These are phyloP conservation scores for Gaeumannomyces tritici DNA, from an alignment of 2,329 filamentous ascomycete species.

Conservation along the genomic window DNA sequence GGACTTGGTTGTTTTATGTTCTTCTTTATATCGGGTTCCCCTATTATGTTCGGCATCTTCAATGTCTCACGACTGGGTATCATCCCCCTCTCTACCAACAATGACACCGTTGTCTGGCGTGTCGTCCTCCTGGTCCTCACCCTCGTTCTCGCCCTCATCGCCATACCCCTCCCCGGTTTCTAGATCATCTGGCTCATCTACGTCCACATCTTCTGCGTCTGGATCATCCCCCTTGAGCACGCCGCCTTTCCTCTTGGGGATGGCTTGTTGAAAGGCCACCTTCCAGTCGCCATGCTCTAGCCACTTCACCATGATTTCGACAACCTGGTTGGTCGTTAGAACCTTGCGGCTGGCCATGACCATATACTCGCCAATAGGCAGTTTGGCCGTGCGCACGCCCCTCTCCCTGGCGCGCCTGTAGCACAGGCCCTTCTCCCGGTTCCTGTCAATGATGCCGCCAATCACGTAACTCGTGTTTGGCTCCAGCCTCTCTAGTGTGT, in stretches of 20 bases:
- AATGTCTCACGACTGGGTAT: background rate
- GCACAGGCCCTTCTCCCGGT: slow-evolving; percentile 90
- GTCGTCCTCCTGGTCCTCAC: slow-evolving; percentile 18
- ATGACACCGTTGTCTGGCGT: slow-evolving; percentile 18
- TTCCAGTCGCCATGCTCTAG: slow-evolving; percentile 87
- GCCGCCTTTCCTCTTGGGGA: slow-evolving; percentile 84
- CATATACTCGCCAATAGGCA: slow-evolving; percentile 94
- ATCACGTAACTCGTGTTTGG: slow-evolving; percentile 89
- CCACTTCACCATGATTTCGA: slow-evolving; percentile 95
- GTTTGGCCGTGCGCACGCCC: slow-evolving; percentile 76
- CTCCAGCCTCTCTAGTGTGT: slow-evolving; percentile 73
- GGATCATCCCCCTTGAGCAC: slow-evolving; percentile 39
- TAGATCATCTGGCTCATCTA: slow-evolving; percentile 18
- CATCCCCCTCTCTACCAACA: slow-evolving; percentile 3
- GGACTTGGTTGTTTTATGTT: background rate
- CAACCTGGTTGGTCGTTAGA: slow-evolving; percentile 87
- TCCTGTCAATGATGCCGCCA: slow-evolving; percentile 90
- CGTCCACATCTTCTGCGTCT: slow-evolving; percentile 15
- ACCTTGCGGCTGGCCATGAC: slow-evolving; percentile 81
- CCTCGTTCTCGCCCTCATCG: slow-evolving; percentile 16
- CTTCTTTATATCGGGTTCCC: background rate
- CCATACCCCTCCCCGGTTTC: slow-evolving; percentile 15
- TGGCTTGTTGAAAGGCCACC: slow-evolving; percentile 75
- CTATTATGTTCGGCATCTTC: background rate
- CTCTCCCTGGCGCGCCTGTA: slow-evolving; percentile 68